A percentile compares a stretch with the other conserved stretches of the same genome.
phyloP scores from a whole-genome alignment of 2,329 filamentous ascomycete species.

The Lachnellula suecica region DNA sequence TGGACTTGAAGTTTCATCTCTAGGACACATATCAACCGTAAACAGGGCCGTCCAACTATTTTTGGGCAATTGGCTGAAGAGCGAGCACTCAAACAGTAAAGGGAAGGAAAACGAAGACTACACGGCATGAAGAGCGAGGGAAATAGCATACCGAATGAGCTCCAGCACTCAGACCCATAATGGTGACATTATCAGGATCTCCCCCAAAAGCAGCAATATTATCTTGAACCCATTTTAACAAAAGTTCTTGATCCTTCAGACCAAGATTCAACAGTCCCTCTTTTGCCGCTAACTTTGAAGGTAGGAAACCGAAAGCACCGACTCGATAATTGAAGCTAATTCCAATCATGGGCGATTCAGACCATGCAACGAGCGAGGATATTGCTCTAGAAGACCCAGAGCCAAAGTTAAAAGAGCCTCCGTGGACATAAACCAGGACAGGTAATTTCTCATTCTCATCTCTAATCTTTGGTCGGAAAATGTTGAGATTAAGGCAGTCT shows the following conservation, averaged over 20 bases:
- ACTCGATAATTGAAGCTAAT: conserved; percentile 64
- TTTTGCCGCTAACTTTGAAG: conserved; percentile 52
- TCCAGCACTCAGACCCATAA: conserved; percentile 62
- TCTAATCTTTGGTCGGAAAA: conserved; percentile 38
- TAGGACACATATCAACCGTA: too few relatives aligned
- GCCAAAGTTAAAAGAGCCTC: conserved; percentile 61
- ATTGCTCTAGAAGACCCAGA: conserved; percentile 40
- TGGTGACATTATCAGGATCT: conserved; percentile 54
- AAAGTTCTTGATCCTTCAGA: conserved; percentile 58
- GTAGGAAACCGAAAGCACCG: conserved; percentile 68
- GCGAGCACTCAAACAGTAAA: conserved; percentile 3
- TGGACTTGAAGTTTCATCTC: not conserved
- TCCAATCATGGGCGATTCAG: conserved; percentile 50
- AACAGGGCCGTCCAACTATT: too few relatives aligned
- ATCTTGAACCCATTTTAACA: conserved; percentile 58
- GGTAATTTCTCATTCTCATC: conserved; percentile 37
- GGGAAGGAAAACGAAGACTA: conserved; percentile 2
- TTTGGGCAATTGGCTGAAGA: too few relatives aligned
- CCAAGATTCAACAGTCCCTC: conserved; percentile 63
- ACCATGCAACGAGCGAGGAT: conserved; percentile 58
- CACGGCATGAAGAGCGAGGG: too few relatives aligned
- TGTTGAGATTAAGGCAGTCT: conserved; percentile 53
- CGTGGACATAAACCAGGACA: conserved; percentile 62
- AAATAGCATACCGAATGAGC: conserved; percentile 53
- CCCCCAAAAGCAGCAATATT: conserved; percentile 63